These are phyloP conservation scores for Tarenaya hassleriana DNA, from an alignment of 345 rosid species.

Conservation along the genomic window DNA sequence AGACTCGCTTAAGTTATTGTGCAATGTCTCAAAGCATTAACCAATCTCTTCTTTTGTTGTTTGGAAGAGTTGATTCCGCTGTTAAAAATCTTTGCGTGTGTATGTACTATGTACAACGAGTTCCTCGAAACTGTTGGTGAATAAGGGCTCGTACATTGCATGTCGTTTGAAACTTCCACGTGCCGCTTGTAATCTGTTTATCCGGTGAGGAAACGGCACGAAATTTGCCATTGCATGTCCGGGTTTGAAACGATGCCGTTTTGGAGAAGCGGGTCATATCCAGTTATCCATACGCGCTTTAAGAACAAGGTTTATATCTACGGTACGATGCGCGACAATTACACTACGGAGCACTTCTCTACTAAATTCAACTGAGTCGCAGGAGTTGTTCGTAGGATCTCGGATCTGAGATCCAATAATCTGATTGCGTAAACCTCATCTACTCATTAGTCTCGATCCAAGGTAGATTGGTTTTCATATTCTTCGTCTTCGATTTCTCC, in stretches of 20 bases:
- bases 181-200: no score
- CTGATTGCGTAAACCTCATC: constrained; percentile 13
- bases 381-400: constrained; percentile 23
- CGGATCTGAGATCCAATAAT: constrained; percentile 25
- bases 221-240: no score
- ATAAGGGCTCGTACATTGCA: no score
- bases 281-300: constrained; percentile 29
- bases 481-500: constrained; percentile 2
- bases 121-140: no score
- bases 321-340: constrained; percentile 16
- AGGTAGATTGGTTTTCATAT: constrained; percentile 12
- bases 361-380: constrained; percentile 16
- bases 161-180: no score
- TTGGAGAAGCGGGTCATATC: constrained; percentile 4
- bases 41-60: constrained; percentile 2
- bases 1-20: constrained; percentile 5
- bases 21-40: background rate
- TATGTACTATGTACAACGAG: no score
- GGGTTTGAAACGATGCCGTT: constrained; percentile 10
- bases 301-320: background rate
- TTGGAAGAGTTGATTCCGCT: constrained; percentile 14
- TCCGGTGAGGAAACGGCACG: no score
- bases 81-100: constrained; percentile 1
- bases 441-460: constrained; percentile 9
- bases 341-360: constrained; percentile 18